Base-by-base conservation (phyloP, 805 yeast species). In the Sugiyamaella americana region DNA sequence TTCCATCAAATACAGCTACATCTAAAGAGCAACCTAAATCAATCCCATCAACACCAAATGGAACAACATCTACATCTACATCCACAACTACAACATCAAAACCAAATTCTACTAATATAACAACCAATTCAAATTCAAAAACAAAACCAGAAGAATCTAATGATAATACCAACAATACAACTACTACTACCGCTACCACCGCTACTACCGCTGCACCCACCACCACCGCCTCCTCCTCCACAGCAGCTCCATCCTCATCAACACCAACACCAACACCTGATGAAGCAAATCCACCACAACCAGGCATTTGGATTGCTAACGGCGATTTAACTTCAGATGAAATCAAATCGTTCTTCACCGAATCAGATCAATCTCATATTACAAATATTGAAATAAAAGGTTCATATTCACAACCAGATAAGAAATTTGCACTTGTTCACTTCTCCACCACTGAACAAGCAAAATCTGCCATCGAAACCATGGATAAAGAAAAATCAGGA, bases 221-320 rank as follows among this genome's bases (percentile, higher is more conserved):
- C 13, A 6, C 38, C 21, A 19, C 38, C 21, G 6, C 38, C 38
- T 17, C 38, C 18, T 8, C 38, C 21, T 8, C 38, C 38, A 19
- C 5, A 5, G 26, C 17, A 38, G 17, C 41, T 11, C 16, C 41
- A 8, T 11, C 41, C 20, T 8, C 41, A 38, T 8, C 37, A 13
- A 21, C 37, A 10, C 5, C 37, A 35, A 16, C 37, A 6, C 37
- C 37, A 16, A 11, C 18, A 10, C 20, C 37, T 5, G 37, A 29
- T 6, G 30, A 37, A 32, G n/a, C n/a, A n/a, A n/a, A n/a, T n/a
- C 49, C 40, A 37, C 44, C 40, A 19, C 53, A 52, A 8, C 69
- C 68, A 5, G 73, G 70, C 2, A 56, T 68, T 19, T 69, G 71
- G 70, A 58, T 68, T 53, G 59, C 66, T 32, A 60, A 61, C 39